Base-by-base conservation (phyloP, 2,329 filamentous ascomycete species). In the Trichoderma arundinaceum region DNA sequence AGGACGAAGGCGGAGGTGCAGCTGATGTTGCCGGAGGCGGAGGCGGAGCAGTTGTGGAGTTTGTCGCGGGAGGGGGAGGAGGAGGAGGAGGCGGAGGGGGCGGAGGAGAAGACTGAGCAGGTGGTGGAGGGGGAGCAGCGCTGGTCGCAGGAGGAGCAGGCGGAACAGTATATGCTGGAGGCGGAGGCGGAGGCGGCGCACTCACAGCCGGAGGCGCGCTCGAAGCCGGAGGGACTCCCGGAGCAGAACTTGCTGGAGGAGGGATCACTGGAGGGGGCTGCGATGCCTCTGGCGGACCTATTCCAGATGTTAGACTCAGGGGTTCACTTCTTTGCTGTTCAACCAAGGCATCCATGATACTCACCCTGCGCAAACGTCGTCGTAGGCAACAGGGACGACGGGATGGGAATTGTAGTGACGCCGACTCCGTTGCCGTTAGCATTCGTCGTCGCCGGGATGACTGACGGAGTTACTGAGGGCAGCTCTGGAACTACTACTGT, bases 361-460 rank as follows among this genome's bases (percentile, higher is more conserved):
- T 66, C 15, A 66, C 65, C 44, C n/a, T 33, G 38, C 12, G 38
- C 44, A 35, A 72, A 67, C n/a, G 74, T 77, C 7, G 75, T 77
- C n/a, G 60, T 74, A 15, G 75, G 73, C 51, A 74, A 65, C 1
- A 65, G 64, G 33, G 71, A 72, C 33, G 68, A 46, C 6, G 70
- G 59, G 38, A 77, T 72, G 19, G 75, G 72, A 44, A 77, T 63
- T 17, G 71, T 74, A 15, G 71, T 71, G n/a, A 77, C 75, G 7
- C 75, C 75, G 12, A 73, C 65, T 12, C 72, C 72, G 39, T 73
- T 71, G 32, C 71, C 72, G 46, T 72, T 56, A 17, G 59, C 60
- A 46, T 70, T 70, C n/a, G 69, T 19, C 17, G 53, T 66, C 8
- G 64, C 39, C n/a, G 33, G 35, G 12, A 59, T 19, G 10, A 53